Evolutionary conservation across 2,329 filamentous ascomycete genomes (phyloP), one percentile per base, ranked within the genome.

Genomic region (Paraphoma sp.): DNA sequence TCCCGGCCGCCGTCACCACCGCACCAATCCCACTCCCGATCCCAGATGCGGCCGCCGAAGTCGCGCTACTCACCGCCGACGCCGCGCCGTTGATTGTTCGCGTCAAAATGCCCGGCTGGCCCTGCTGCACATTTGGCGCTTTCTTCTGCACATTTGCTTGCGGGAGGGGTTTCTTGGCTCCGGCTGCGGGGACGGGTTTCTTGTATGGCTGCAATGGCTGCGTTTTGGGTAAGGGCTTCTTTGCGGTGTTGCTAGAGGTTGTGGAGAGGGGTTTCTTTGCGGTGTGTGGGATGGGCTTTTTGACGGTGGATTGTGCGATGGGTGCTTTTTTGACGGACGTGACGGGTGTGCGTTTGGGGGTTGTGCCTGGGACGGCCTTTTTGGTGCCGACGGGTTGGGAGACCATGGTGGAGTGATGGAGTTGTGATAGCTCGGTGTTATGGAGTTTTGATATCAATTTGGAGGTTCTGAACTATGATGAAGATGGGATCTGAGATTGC

Each of bases 11-110:
- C 17, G 75, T 76, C 18, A 82, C 72, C 18, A 79, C 71, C 10
- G 77, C 76, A 18, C 78, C 79, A 0, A 76, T 78, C 49, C 78
- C 77, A 63, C 76, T 80, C 42, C 81, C 80, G 5, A 79, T 76
- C 31, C 79, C 77, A 3, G 78, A 70, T 28, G 81, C 76, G 30
- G 69, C 76, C 62, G 72, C 71, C 63, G 80, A 78, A 8, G 81
- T 77, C 31, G 76, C 76, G 51, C 74, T 75, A 54, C 52, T 50
- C 12, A 63, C 48, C n/a, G 57, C 62, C 12, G 57, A 53, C 6
- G 53, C 49, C 30, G 63, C 61, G 29, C 63, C 61, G 18, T 47
- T 56, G 17, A 62, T 48, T 57, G 59, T 31, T 77, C 80, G 62
- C 83, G 74, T 80, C 80, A 83, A 64, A 79, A 80, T 56, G 73